Evolutionary conservation across 805 yeast species (phyloP).

Genomic region (Pichia heedii): DNA sequence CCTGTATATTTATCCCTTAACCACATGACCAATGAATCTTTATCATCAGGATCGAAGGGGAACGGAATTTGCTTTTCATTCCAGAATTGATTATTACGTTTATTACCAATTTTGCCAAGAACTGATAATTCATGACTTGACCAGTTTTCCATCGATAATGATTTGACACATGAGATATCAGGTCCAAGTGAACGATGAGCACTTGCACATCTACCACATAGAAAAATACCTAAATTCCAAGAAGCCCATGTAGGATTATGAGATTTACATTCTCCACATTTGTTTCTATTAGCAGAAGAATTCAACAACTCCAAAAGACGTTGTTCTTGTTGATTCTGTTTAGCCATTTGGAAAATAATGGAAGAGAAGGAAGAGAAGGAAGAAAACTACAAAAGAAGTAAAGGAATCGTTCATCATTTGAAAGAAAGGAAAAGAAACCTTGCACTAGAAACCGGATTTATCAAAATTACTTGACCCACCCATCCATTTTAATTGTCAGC

Average conservation of each 20-base stretch:
- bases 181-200: conserved; percentile 60
- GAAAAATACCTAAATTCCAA: conserved; percentile 51
- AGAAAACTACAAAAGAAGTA: neutral
- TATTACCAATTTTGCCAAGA: conserved; percentile 47
- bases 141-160: conserved; percentile 71
- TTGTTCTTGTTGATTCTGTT: conserved; percentile 18
- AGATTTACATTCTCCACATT: conserved; percentile 72
- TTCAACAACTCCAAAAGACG: conserved; percentile 51
- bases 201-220: conserved; percentile 82
- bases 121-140: conserved; percentile 41
- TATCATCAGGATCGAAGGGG: conserved; percentile 71
- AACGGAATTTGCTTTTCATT: conserved; percentile 60
- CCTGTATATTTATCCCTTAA: conserved; percentile 66
- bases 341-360: neutral
- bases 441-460: too few relatives aligned
- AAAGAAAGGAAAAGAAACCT: too few relatives aligned
- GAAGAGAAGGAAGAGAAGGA: neutral
- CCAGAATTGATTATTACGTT: conserved; percentile 51
- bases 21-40: conserved; percentile 43
- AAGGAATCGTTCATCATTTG: neutral
- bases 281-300: conserved; percentile 48
- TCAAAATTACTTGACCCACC: too few relatives aligned
- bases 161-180: conserved; percentile 57
- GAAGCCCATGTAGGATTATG: conserved; percentile 53
- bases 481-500: too few relatives aligned